phyloP scores from a whole-genome alignment of 495 filamentous ascomycete species.

The Symbiotaphrina buchneri region DNA sequence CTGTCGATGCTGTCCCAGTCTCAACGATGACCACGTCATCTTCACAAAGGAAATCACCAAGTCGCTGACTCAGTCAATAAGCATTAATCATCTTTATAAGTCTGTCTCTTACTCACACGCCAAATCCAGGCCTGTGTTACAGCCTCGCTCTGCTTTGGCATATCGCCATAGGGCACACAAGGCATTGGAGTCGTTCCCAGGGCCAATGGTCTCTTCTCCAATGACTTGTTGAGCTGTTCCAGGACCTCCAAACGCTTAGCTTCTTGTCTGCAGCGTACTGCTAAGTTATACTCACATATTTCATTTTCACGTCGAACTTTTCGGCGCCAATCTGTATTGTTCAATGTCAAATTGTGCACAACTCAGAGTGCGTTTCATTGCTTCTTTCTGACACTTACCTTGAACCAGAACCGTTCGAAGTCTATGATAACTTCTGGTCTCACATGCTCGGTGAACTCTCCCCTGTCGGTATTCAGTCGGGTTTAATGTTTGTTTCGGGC shows the following conservation, averaged over 20 bases:
- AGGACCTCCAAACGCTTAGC: too few species aligned
- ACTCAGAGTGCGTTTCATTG: too few species aligned
- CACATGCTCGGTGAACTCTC: constrained; percentile 74
- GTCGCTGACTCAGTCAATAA: too few species aligned
- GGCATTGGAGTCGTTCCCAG: constrained; percentile 19
- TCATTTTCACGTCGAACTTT: constrained; percentile 70
- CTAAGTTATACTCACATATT: too few species aligned
- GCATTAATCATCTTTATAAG: constrained; percentile 48
- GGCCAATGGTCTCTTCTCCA: constrained; percentile 33
- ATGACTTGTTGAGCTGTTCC: constrained; percentile 38
- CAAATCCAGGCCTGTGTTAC: constrained; percentile 76
- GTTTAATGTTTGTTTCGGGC: too few species aligned
- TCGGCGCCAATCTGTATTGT: too few species aligned
- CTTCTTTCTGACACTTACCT: constrained; percentile 31
- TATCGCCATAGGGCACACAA: constrained; percentile 11
- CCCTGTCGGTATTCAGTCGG: too few species aligned
- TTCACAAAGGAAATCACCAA: too few species aligned
- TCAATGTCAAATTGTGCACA: too few species aligned
- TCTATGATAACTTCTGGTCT: constrained; percentile 59
- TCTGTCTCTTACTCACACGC: constrained; percentile 57
- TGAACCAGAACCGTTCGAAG: constrained; percentile 45
- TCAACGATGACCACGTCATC: constrained; percentile 24
- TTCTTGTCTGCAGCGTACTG: too few species aligned
- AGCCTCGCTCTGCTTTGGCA: constrained; percentile 22
- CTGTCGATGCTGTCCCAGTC: constrained; percentile 17